Base-by-base conservation (phyloP, 2,329 filamentous ascomycete species). In the Trichoderma pleuroti region DNA sequence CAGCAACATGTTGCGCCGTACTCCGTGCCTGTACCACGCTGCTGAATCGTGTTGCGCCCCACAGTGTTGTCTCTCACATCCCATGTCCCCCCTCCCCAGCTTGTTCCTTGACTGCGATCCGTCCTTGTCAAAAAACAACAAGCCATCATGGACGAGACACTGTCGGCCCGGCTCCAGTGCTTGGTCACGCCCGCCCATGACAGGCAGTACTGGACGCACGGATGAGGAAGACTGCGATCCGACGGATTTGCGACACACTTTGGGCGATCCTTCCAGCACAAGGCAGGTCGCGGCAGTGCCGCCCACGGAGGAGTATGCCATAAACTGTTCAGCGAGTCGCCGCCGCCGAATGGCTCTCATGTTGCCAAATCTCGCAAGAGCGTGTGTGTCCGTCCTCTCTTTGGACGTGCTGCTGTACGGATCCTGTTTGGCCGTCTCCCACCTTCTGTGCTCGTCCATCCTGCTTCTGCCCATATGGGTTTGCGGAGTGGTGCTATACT, bases 31-130 rank as follows among this genome's bases (percentile, higher is more conserved):
- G 64, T 68, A 57, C 60, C 34, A 59, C 28, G 57, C 62, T 61
- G 69, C 70, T 71, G 70, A 71, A 68, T 71, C 70, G 69, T 26
- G 56, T 62, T 52, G 63, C 18, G 70, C 70, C 56, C 70, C 70
- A 71, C 69, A 67, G 16, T n/a, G 54, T 26, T 42, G 62, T 70
- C 62, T 71, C 70, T 42, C 49, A 56, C 59, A 39, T 54, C 59
- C 57, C 42, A 49, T n/a, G 42, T 42, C 68, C 68, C 61, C 56
- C 63, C n/a, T n/a, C n/a, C 26, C 26, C 26, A 52, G 70, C 63
- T 32, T 61, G 70, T 32, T 62, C 32, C 60, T 34, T 61, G 63
- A 11, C 57, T 46, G 63, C 42, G 16, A 63, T 63, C 56, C 26
- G 56, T n/a, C 49, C 36, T 21, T 42, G 67, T 52, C 54, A 59